phyloP scores from a whole-genome alignment of 306 rosid species.

The apple (Malus domestica) region ASM211411v1 NC_041790.1:32795001-32795500 shows the following conservation, averaged over 20 bases:
- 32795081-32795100: too few species aligned
- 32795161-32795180: too few species aligned
- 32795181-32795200: too few species aligned
- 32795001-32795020: too few species aligned
- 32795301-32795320: conserved; percentile 23
- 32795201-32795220: too few species aligned
- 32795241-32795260: conserved; percentile 77
- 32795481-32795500: not conserved
- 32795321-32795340: conserved; percentile 1
- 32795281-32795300: conserved; percentile 85
- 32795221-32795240: not conserved
- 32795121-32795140: too few species aligned
- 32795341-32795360: not conserved
- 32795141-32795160: too few species aligned
- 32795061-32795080: too few species aligned
- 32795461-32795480: not conserved
- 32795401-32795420: not conserved
- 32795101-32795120: too few species aligned
- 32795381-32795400: not conserved
- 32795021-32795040: too few species aligned
- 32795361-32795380: not conserved
- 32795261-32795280: conserved; percentile 92
- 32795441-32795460: not conserved
- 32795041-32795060: too few species aligned
- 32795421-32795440: not conserved